Evolutionary conservation across 306 rosid genomes (phyloP), one percentile per base, ranked within the genome.

Genomic region (Biancaea sappan): DNA sequence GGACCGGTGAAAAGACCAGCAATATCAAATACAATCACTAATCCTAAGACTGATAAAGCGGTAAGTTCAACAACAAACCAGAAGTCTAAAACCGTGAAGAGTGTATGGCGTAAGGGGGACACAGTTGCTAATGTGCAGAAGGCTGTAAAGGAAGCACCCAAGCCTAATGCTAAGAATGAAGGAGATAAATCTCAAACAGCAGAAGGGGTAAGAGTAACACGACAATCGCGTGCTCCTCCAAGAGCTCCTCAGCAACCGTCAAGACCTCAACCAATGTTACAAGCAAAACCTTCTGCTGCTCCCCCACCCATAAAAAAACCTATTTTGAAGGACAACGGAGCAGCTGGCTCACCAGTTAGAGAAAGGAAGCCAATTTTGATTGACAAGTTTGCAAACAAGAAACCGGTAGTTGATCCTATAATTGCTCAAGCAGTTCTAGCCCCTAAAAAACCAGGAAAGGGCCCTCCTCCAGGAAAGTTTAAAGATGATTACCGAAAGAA

Each of bases 71-170:
- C 18, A 4, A 11, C 79, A 38, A 80, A 15, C 66, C 81, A 71
- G 56, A 90, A 82, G 66, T 35, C 97, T 44, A 94, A 90, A 79
- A 87, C 96, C 11, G 44, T 82, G 83, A 94, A 92, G 86, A 94
- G 99, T 73, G 92, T 94, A 4, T 94, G 99, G 99, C 96, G 96
- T 28, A 94, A 94, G 84, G 99, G 99, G 61, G 99, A 94, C 73
- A 62, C 88, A 0, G 84, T 94, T 38, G 72, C 95, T n/a, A 51
- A 61, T 2, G 91, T 90, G 73, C 78, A 80, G 74, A 94, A 88
- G 85, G 88, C 87, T 77, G 89, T 84, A 28, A 87, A 75, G 83
- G 91, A 89, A 71, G 58, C 75, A 32, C 80, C 91, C 8, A 88
- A 65, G 81, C 86, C 91, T 68, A 79, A 5, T 74, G 67, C 31